phyloP scores from a whole-genome alignment of 73 alveolate species.

The Uronychia setigera region DNA sequence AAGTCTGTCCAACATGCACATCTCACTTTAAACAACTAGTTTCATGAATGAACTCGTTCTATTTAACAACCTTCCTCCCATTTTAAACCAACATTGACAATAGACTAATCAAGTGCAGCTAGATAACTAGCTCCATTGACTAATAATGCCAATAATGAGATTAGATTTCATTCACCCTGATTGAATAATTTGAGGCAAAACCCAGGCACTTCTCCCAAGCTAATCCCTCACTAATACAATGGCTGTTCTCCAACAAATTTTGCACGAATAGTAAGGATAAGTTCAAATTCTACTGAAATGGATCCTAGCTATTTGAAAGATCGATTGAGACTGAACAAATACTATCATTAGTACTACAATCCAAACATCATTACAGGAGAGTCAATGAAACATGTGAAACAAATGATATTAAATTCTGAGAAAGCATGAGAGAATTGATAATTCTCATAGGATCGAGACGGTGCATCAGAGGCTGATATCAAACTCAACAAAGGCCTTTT shows the following conservation, averaged over 20 bases:
- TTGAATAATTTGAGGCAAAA: not conserved
- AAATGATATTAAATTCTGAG: not conserved
- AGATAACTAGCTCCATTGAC: no score
- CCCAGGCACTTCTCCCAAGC: not conserved
- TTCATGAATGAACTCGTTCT: no score
- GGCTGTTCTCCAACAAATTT: not conserved
- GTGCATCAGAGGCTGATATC: no score
- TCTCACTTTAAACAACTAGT: no score
- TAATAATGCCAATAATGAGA: no score
- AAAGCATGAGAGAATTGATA: no score
- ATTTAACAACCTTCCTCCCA: no score
- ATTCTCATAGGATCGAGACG: no score
- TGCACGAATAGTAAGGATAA: not conserved
- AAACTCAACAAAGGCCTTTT: not conserved
- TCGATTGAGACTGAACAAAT: slow-evolving; percentile 7
- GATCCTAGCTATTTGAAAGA: slow-evolving; percentile 10
- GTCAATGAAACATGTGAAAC: not conserved
- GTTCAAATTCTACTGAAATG: slow-evolving; percentile 4
- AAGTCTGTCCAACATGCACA: no score
- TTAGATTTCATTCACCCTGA: no score
- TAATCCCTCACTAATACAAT: not conserved
- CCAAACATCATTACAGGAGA: not conserved
- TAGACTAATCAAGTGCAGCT: no score
- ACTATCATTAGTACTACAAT: slow-evolving; percentile 6
- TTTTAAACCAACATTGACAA: no score